A percentile compares a stretch with the other conserved stretches of the same genome.
These are phyloP conservation scores for Cymbopogon flexuosus DNA, from an alignment of 202 grass and related monocot genomes.

Conservation along the genomic window DNA sequence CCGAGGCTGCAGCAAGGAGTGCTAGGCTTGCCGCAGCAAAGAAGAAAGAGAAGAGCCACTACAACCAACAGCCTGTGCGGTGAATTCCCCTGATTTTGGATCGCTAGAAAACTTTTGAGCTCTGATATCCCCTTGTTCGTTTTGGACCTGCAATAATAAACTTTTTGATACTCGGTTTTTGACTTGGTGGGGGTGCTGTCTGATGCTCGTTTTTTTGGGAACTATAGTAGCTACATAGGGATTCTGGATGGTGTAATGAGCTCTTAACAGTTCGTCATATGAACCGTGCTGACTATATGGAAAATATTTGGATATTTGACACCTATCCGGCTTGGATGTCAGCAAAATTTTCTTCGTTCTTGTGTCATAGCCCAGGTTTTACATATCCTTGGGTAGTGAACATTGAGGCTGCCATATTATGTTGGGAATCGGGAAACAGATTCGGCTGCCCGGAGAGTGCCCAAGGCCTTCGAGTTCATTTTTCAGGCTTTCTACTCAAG, in stretches of 20 bases:
- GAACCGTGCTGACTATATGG: too few relatives aligned
- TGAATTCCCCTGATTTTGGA: constrained; percentile 34
- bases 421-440: too few relatives aligned
- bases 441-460: too few relatives aligned
- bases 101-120: not conserved
- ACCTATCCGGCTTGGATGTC: too few relatives aligned
- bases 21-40: constrained; percentile 67
- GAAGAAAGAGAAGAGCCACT: constrained; percentile 94
- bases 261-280: not conserved
- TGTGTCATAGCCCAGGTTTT: too few relatives aligned
- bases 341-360: too few relatives aligned
- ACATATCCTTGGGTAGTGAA: too few relatives aligned
- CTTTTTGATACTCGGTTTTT: constrained; percentile 13
- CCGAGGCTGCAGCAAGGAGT: constrained; percentile 64
- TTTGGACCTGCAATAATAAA: constrained; percentile 24
- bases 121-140: constrained; percentile 15
- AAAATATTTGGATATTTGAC: too few relatives aligned
- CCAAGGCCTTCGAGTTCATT: too few relatives aligned
- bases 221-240: not conserved
- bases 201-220: not conserved
- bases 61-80: constrained; percentile 80
- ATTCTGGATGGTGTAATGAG: constrained; percentile 16
- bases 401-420: too few relatives aligned
- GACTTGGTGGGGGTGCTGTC: constrained; percentile 1
- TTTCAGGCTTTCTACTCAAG: too few relatives aligned